Percentiles rank a stretch among this genome's conserved stretches.
These are phyloP conservation scores for Leccinum fallax DNA, from an alignment of 1,284 basidiomycete genomes.

Conservation along the genomic window DNA sequence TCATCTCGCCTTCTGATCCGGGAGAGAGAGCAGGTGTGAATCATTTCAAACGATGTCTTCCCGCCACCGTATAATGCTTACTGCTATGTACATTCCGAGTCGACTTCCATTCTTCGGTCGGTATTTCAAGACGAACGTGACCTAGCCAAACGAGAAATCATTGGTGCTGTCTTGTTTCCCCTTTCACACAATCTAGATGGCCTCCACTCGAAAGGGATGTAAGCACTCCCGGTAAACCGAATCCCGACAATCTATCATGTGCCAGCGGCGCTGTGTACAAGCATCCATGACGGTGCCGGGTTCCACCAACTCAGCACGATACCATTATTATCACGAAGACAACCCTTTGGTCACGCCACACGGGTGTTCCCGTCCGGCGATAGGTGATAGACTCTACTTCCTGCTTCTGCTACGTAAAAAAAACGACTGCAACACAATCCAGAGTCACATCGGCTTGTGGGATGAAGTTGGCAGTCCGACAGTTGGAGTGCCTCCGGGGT, in stretches of 20 bases:
- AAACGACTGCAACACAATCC: background rate
- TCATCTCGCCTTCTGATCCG: background rate
- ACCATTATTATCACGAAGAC: background rate
- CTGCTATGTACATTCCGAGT: background rate
- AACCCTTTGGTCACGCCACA: background rate
- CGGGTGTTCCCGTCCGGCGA: background rate
- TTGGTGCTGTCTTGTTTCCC: background rate
- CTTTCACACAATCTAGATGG: no score
- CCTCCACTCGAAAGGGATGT: no score
- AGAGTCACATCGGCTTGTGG: background rate
- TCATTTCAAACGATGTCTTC: background rate
- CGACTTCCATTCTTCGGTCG: background rate
- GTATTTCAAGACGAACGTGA: background rate
- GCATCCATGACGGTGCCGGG: background rate
- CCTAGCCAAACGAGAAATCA: background rate
- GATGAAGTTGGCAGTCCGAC: background rate
- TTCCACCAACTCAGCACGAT: background rate
- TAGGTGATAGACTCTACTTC: background rate
- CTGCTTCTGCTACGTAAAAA: background rate
- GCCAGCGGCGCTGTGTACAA: background rate
- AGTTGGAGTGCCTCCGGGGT: background rate
- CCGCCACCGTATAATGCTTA: no score
- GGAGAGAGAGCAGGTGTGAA: background rate
- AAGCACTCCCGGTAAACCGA: no score
- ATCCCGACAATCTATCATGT: no score